A percentile compares a stretch with the other conserved stretches of the same genome.
phyloP scores from a whole-genome alignment of 257 asterid species.

The Petunia axillaris region DNA sequence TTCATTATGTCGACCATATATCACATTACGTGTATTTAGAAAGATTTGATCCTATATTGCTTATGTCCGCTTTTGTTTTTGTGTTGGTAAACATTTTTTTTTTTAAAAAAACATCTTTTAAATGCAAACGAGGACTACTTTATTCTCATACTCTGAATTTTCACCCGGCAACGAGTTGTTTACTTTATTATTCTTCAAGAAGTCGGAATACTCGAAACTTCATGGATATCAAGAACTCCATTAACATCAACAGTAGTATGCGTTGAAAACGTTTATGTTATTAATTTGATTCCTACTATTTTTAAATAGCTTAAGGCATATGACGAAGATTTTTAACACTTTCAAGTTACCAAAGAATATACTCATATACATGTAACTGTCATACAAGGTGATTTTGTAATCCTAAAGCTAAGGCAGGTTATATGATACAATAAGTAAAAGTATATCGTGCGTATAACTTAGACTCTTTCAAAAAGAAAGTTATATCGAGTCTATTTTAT shows the following conservation, averaged over 20 bases:
- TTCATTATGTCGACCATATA: background rate
- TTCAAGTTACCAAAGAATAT: too few species aligned
- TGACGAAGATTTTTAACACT: too few species aligned
- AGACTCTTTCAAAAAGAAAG: too few species aligned
- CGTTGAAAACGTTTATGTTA: background rate
- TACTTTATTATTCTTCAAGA: background rate
- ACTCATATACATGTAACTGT: too few species aligned
- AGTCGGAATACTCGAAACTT: background rate
- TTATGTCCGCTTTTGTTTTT: conserved; percentile 13
- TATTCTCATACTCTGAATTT: conserved; percentile 15
- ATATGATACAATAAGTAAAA: too few species aligned
- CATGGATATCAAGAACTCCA: background rate
- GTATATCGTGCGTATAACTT: too few species aligned
- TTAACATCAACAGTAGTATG: background rate
- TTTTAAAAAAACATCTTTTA: background rate
- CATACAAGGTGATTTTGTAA: too few species aligned
- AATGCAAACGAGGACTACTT: background rate
- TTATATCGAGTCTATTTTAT: too few species aligned
- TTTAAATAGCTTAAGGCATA: background rate
- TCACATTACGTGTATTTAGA: background rate
- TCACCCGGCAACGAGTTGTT: background rate
- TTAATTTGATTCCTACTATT: background rate
- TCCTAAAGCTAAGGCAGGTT: too few species aligned
- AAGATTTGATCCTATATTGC: conserved; percentile 18
- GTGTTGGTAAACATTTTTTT: conserved; percentile 9